Evolutionary conservation across 1,139 yeast species (phyloP).

Genomic region (Scheffersomyces titani): DNA sequence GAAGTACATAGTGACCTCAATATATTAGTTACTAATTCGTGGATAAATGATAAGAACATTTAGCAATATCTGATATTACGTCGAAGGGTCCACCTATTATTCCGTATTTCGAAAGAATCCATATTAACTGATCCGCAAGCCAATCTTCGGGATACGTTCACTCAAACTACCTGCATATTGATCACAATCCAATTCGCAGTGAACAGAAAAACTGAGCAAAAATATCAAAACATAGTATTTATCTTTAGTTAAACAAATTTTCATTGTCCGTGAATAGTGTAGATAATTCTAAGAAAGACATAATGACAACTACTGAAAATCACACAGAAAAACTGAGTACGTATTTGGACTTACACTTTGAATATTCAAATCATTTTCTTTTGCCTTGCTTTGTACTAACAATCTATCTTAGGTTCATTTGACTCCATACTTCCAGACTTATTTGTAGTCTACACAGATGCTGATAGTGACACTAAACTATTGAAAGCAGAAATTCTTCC

Average conservation of each 20-base stretch:
- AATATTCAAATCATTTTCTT: neutral
- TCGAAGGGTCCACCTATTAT: no score
- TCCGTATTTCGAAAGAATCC: no score
- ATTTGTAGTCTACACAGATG: constrained; percentile 28
- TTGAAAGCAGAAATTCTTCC: constrained; percentile 45
- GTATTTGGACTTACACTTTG: neutral
- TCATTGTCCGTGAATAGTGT: neutral
- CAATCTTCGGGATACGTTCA: no score
- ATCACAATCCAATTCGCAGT: neutral
- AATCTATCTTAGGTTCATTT: constrained; percentile 6
- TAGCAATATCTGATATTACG: no score
- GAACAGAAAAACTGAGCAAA: neutral
- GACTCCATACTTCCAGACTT: constrained; percentile 12
- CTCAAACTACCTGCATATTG: neutral
- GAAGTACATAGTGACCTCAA: no score
- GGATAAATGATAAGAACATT: no score
- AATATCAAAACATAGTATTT: neutral
- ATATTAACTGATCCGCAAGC: no score
- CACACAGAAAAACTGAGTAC: neutral
- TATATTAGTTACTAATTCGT: no score
- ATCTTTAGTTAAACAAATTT: neutral
- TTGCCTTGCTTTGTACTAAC: constrained; percentile 1
- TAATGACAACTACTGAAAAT: neutral
- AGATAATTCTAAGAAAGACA: neutral
- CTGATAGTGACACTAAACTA: constrained; percentile 35